Base-by-base conservation (phyloP, 2,329 filamentous ascomycete species). In the Nannizziopsis barbatae region DNA sequence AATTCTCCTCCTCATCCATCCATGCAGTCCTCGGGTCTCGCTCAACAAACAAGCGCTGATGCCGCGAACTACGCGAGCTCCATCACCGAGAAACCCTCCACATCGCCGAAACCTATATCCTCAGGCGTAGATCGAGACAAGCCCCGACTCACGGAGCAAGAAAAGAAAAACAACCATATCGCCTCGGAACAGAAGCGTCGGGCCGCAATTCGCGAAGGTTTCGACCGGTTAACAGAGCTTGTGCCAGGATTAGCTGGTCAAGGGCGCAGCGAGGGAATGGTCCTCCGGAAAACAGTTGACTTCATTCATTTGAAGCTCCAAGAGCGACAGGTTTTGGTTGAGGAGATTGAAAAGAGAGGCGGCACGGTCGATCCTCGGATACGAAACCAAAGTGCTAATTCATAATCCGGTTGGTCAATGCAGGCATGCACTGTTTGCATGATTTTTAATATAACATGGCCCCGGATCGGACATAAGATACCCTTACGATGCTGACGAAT, bases 211-310 rank as follows among this genome's bases (percentile, higher is more conserved):
- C 77, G 88, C 41, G 80, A 86, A 50, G 86, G 84, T 49, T 94
- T 93, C 63, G 86, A 94, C 64, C 77, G 81, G 31, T 75, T 95
- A 20, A 85, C 85, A 12, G 77, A 81, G 46, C 74, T 93, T 30
- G 86, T 94, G 1, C 88, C 88, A 0, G 86, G 85, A 0, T 74
- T 93, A 46, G 77, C 86, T 58, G 88, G 88, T 0, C 84, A 89
- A 60, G 88, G 84, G 1, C 80, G 87, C 40, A 92, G 86, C 54
- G 88, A 95, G 64, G 86, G 85, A 22, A 73, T 87, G 14, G 86
- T 95, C n/a, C 72, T 95, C 17, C 79, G 81, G 53, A 76, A 76
- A 55, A 84, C 82, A 0, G 77, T 84, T 27, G 79, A 82, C 11
- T 83, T 74, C 53, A 81, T 85, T 60, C 72, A 72, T 37, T 67